These are phyloP conservation scores for Uncinocarpus reesii DNA, from an alignment of 2,329 filamentous ascomycete genomes.

Conservation along the genomic window DNA sequence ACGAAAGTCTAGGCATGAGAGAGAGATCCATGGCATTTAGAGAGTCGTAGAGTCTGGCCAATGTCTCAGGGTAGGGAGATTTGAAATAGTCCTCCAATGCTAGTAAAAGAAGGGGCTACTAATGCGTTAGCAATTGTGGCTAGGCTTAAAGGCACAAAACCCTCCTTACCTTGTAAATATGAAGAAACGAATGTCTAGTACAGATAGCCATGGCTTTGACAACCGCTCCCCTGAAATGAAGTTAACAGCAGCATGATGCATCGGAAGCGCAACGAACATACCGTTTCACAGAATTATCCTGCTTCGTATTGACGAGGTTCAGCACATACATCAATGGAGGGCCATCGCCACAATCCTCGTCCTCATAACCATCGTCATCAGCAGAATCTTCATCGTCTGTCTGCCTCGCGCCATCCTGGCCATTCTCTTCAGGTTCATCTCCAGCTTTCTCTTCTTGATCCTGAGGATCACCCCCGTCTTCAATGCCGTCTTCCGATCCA, in stretches of 20 bases:
- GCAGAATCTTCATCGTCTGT: slow-evolving; percentile 34
- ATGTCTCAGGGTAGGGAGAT: slow-evolving; percentile 73
- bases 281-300: slow-evolving; percentile 79
- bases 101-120: slow-evolving; percentile 70
- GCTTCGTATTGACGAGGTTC: slow-evolving; percentile 95
- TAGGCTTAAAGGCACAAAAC: not conserved
- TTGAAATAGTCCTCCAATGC: slow-evolving; percentile 97
- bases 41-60: slow-evolving; percentile 78
- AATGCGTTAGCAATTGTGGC: slow-evolving; percentile 6
- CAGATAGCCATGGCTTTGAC: slow-evolving; percentile 99
- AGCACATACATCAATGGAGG: slow-evolving; percentile 93
- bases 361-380: slow-evolving; percentile 32
- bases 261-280: slow-evolving; percentile 24
- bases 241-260: slow-evolving; percentile 8
- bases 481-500: slow-evolving; percentile 67
- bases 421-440: slow-evolving; percentile 25
- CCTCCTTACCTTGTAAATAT: slow-evolving; percentile 79
- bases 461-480: slow-evolving; percentile 45
- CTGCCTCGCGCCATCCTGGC: slow-evolving; percentile 36
- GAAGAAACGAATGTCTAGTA: slow-evolving; percentile 90
- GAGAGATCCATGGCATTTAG: slow-evolving; percentile 97
- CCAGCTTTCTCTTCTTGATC: slow-evolving; percentile 38
- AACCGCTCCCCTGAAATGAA: slow-evolving; percentile 60
- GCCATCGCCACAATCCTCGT: slow-evolving; percentile 46
- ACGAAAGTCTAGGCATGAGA: slow-evolving; percentile 73